A percentile compares a stretch with the other conserved stretches of the same genome.
phyloP scores from a whole-genome alignment of 352 stramenopile species.

The Globisporangium heterothallicum region DNA sequence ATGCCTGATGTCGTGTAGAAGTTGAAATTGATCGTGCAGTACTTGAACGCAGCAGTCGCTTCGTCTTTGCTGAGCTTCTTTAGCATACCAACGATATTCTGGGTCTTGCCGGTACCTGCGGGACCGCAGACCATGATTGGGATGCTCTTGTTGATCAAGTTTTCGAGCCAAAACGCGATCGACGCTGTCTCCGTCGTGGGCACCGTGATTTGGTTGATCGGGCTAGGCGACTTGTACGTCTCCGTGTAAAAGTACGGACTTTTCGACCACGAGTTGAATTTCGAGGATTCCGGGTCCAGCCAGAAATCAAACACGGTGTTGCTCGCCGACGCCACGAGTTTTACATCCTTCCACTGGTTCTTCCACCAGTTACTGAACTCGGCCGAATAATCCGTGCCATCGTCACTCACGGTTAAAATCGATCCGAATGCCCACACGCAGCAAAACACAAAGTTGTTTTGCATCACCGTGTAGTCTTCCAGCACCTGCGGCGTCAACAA shows the following conservation, averaged over 20 bases:
- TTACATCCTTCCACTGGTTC: slow-evolving; percentile 94
- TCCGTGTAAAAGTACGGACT: slow-evolving; percentile 93
- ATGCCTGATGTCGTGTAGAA: slow-evolving; percentile 95
- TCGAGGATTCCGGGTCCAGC: slow-evolving; percentile 88
- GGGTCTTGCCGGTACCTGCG: slow-evolving; percentile 93
- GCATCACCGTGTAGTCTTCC: slow-evolving; percentile 71
- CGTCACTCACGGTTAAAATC: slow-evolving; percentile 88
- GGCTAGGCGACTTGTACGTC: slow-evolving; percentile 78
- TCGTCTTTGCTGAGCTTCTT: slow-evolving; percentile 90
- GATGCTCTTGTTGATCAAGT: slow-evolving; percentile 86
- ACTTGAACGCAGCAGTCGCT: slow-evolving; percentile 73
- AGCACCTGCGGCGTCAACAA: slow-evolving; percentile 80
- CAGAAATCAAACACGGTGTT: slow-evolving; percentile 98
- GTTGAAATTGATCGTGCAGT: slow-evolving; percentile 96
- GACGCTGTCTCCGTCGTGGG: slow-evolving; percentile 94
- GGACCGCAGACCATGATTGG: slow-evolving; percentile 94
- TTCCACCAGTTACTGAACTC: slow-evolving; percentile 96
- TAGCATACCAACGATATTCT: slow-evolving; percentile 93
- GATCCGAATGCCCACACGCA: slow-evolving; percentile 95
- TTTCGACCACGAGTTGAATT: slow-evolving; percentile 94
- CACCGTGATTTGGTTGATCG: slow-evolving; percentile 89
- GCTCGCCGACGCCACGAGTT: slow-evolving; percentile 88
- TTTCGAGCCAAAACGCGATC: slow-evolving; percentile 95
- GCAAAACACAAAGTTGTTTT: slow-evolving; percentile 95
- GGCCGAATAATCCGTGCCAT: slow-evolving; percentile 92